Evolutionary conservation across 306 rosid species (phyloP), one percentile per base, ranked within the genome.

Genomic region (Erythrophleum fordii): DNA sequence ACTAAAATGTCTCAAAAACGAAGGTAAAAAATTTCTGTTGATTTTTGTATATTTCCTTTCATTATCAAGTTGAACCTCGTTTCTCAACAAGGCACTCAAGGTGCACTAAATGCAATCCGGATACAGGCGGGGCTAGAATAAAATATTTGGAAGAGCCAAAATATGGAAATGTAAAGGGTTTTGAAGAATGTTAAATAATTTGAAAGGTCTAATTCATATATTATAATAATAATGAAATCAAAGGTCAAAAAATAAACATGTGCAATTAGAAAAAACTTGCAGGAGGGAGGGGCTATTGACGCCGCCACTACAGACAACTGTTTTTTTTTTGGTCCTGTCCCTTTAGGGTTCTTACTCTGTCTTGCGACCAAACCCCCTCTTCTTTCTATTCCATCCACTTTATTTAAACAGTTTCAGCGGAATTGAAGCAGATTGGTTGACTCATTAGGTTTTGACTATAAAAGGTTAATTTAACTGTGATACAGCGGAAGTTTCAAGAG

Each of bases 401-500:
- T 28, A 22, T 14, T 37, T 31, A 56, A 59, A 6, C 53, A 75
- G 60, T n/a, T 5, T 41, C 20, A 49, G 60, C 20, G 16, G 41
- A 28, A 34, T 62, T 7, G 22, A 62, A 65, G 26, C 28, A 39
- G 72, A 59, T 45, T 31, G 17, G 59, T 14, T 8, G 29, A 25
- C 39, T 34, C 18, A 39, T 79, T 70, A 20, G 53, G 72, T 31
- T 29, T 72, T 31, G 78, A 48, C 67, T 20, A 35, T 5, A 18
- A 48, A 35, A 42, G 73, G 3, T 48, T 28, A 4, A 29, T 60
- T 72, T 60, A 66, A 80, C 56, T 11, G 7, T 18, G 65, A 35
- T 39, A 71, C 44, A 34, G 49, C 44, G 25, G n/a, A 62, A 72
- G 35, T 26, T 71, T 79, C 77, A 48, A 75, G 26, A 49, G 65